These are phyloP conservation scores for Clonostachys rhizophaga DNA, from an alignment of 2,329 filamentous ascomycete genomes.

Conservation along the genomic window DNA sequence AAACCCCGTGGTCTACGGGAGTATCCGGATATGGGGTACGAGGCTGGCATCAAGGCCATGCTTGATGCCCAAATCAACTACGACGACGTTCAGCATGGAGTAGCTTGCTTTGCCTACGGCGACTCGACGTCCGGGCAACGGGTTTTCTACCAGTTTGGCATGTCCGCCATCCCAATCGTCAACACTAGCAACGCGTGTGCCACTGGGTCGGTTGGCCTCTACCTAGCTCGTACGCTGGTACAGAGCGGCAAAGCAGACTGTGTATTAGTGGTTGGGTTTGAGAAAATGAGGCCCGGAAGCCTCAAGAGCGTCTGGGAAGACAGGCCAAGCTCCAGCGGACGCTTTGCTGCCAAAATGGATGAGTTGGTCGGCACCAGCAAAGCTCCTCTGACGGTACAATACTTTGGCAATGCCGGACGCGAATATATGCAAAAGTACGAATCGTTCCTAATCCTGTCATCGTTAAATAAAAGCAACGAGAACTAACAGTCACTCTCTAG, in stretches of 20 bases:
- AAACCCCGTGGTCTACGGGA: constrained; percentile 67
- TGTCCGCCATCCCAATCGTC: not conserved
- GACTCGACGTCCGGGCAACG: not conserved
- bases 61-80: not conserved
- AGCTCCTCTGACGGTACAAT: constrained; percentile 80
- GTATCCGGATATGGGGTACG: not conserved
- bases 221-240: not conserved
- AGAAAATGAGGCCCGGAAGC: not conserved
- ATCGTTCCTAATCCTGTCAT: no score
- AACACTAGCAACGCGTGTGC: not conserved
- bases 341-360: constrained; percentile 72
- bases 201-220: not conserved
- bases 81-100: not conserved
- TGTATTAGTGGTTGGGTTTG: not conserved
- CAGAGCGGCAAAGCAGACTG: constrained; percentile 62
- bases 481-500: no score
- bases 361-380: constrained; percentile 77
- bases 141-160: not conserved
- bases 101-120: not conserved
- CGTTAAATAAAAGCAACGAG: no score
- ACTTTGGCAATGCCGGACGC: constrained; percentile 89
- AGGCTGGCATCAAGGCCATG: not conserved
- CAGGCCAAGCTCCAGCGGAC: constrained; percentile 72
- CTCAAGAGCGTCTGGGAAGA: constrained; percentile 60
- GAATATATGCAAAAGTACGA: constrained; percentile 96